phyloP scores from a whole-genome alignment of 1,284 basidiomycete genomes.

The Hymenochaete sp. region DNA sequence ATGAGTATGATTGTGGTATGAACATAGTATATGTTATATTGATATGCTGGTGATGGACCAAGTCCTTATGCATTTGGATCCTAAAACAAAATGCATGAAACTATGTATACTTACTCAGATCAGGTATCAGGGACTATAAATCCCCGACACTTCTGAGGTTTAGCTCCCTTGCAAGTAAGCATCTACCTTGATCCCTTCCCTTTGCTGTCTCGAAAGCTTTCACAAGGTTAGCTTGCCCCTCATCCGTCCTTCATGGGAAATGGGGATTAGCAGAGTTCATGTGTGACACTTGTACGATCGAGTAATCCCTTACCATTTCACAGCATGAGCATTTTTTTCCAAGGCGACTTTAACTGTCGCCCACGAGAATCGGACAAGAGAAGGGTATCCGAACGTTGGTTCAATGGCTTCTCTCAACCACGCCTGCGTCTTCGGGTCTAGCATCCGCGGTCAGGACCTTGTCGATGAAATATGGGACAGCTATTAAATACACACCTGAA shows the following conservation, averaged over 20 bases:
- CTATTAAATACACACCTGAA: conserved; percentile 45
- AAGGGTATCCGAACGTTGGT: conserved; percentile 89
- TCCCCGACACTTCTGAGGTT: conserved; percentile 56
- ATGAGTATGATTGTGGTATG: too few species aligned
- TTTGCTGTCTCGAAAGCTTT: conserved; percentile 64
- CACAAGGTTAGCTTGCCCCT: conserved; percentile 66
- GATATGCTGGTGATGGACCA: too few species aligned
- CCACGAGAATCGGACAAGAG: conserved; percentile 92
- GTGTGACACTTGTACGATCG: background rate
- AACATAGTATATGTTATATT: too few species aligned
- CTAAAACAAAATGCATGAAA: too few species aligned
- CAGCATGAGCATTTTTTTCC: conserved; percentile 69
- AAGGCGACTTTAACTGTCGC: conserved; percentile 83
- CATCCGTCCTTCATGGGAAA: conserved; percentile 54
- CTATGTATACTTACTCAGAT: background rate
- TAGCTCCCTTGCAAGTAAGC: conserved; percentile 59
- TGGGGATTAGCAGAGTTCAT: background rate
- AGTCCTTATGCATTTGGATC: too few species aligned
- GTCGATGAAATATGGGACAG: background rate
- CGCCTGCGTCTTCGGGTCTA: conserved; percentile 87
- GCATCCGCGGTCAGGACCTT: conserved; percentile 10
- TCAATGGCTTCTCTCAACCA: conserved; percentile 78
- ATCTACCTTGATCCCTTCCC: conserved; percentile 64
- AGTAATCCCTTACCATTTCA: conserved; percentile 60
- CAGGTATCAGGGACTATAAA: conserved; percentile 24